Base-by-base conservation (phyloP, 305 asterid species). In the Ajuga reptans region DNA sequence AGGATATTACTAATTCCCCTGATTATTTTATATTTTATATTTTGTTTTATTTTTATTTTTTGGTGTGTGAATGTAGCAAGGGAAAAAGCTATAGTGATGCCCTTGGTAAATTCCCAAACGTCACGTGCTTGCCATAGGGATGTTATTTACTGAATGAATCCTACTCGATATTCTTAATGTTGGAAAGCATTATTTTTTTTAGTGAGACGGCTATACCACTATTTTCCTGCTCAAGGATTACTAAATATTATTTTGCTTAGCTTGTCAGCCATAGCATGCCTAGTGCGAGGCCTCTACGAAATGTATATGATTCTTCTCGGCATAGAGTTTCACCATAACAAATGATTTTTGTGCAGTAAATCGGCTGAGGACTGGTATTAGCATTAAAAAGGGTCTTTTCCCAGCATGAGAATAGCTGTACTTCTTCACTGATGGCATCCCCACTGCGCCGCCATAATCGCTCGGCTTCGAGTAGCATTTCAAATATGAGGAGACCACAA, bases 401-500 rank as follows among this genome's bases (percentile, higher is more conserved):
- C 69, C 34, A 54, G 55, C 34, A 56, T 64, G 11, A 56, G 37
- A 33, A 43, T 66, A 42, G 77, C 9, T 73, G 64, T 56, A 49
- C 53, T 54, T 68, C 77, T 8, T 52, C 72, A 51, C 55, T 72
- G 31, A 80, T 76, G 84, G 66, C 83, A 6, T 78, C 87, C 42
- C 80, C 89, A 52, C 3, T 77, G 79, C 83, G 84, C 14, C 84
- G 74, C 42, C 92, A 89, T 64, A 37, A 59, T 37, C 87, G 90
- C 6, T 80, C 90, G 9, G 80, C 87, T 39, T 79, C 91, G 5
- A 8, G 84, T 18, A 74, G 82, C 53, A 45, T 76, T 14, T 72
- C 79, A 39, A 82, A 74, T 27, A 59, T 83, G 78, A 84, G 77
- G 80, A 85, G 80, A 56, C 90, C 96, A 6, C 93, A 83, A 64